Conservation (phyloP, 2,329 filamentous ascomycete genomes). For the Venturia oleaginea region DNA sequence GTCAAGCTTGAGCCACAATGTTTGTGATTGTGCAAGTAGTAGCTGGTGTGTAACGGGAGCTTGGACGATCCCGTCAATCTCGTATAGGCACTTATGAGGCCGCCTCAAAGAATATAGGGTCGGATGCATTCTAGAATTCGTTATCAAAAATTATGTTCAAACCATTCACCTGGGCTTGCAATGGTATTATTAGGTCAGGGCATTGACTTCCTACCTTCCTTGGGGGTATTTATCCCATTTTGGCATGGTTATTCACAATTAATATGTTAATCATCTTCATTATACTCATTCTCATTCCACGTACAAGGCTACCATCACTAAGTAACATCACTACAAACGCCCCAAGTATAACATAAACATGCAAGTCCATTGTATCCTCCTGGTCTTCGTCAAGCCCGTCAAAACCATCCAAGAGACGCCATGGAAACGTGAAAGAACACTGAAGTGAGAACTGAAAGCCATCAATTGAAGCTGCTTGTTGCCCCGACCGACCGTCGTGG, state of each 20-base stretch:
- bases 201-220: no score
- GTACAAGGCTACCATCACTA: not conserved
- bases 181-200: not conserved
- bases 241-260: not conserved
- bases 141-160: not conserved
- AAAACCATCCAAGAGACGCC: conserved; percentile 6
- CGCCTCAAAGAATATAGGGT: not conserved
- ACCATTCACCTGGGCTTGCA: not conserved
- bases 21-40: not conserved
- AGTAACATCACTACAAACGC: not conserved
- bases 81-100: not conserved
- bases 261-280: not conserved
- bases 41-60: not conserved
- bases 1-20: not conserved
- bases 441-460: not conserved
- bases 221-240: not conserved
- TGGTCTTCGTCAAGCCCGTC: conserved; percentile 2
- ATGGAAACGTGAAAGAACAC: not conserved
- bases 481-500: not conserved
- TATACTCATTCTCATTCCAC: conserved; percentile 1
- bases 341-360: not conserved
- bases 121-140: not conserved
- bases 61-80: not conserved
- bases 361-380: not conserved
- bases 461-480: not conserved